Conservation (phyloP, 139 green algal genomes). For the Chlamydomonas sp. region DNA sequence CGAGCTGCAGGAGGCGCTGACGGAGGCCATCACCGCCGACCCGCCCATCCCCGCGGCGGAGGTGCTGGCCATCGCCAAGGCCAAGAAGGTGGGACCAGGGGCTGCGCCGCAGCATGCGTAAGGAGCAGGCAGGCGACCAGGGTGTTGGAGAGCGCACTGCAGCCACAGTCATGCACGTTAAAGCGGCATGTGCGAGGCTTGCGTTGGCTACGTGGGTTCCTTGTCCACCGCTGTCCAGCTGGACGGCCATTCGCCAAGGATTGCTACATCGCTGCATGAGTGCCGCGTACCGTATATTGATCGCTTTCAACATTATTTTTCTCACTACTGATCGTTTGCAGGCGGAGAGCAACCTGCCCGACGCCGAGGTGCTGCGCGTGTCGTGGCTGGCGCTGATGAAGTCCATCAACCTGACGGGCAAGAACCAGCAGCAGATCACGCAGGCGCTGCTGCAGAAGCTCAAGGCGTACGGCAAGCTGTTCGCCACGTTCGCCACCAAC, state of each 20-base stretch:
- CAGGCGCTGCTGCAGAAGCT: slow-evolving; percentile 77
- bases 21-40: slow-evolving; percentile 74
- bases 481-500: slow-evolving; percentile 72
- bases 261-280: no score
- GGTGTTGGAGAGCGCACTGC: no score
- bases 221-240: no score
- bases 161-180: no score
- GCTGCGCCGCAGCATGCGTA: no score
- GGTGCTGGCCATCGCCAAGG: slow-evolving; percentile 73
- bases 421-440: slow-evolving; percentile 94
- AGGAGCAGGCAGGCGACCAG: no score
- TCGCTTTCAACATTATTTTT: no score
- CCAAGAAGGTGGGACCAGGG: slow-evolving; percentile 53
- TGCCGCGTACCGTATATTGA: no score
- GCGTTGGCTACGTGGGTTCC: no score
- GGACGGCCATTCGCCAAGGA: no score
- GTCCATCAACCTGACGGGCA: slow-evolving; percentile 81
- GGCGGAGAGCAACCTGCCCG: slow-evolving; percentile 69
- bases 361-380: slow-evolving; percentile 72
- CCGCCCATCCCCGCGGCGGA: slow-evolving; percentile 57
- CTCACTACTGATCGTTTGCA: no score
- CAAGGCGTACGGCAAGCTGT: slow-evolving; percentile 82
- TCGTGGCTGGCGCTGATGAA: slow-evolving; percentile 84
- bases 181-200: no score
- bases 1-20: slow-evolving; percentile 77